Conservation (phyloP, 2,329 filamentous ascomycete species). For the Fusarium tjaetaba region DNA sequence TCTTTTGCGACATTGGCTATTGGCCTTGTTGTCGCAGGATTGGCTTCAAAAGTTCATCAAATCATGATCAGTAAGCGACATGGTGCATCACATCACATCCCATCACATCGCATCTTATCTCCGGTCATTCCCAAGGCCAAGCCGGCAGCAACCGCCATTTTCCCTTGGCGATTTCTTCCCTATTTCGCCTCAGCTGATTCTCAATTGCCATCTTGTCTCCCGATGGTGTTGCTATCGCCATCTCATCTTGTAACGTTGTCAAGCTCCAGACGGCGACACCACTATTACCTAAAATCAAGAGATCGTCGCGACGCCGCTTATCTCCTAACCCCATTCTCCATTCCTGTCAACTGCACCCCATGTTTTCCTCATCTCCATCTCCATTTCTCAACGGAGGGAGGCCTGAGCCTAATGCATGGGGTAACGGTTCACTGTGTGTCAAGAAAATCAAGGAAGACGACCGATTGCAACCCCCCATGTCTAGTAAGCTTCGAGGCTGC, state of each 20-base stretch:
- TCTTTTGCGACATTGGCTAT: neutral
- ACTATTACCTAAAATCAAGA: neutral
- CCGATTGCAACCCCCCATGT: neutral
- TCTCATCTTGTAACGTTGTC: neutral
- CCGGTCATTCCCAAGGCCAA: slow-evolving; percentile 25
- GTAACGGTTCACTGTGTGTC: slow-evolving; percentile 8
- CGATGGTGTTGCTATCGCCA: neutral
- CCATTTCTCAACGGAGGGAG: neutral
- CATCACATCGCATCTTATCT: slow-evolving; percentile 9
- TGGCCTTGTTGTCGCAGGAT: neutral
- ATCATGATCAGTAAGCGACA: neutral
- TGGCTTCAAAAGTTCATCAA: slow-evolving; percentile 9
- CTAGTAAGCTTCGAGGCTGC: neutral
- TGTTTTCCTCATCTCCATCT: slow-evolving; percentile 1
- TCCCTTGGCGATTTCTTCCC: slow-evolving; percentile 1
- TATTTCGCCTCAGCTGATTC: neutral
- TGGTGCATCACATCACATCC: neutral
- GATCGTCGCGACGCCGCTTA: neutral
- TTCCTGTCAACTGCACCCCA: slow-evolving; percentile 17
- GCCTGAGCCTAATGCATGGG: slow-evolving; percentile 25
- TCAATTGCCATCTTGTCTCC: neutral
- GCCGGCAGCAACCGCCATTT: slow-evolving; percentile 15
- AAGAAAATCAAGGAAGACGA: neutral
- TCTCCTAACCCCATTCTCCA: slow-evolving; percentile 7
- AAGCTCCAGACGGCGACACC: neutral